Evolutionary conservation across 306 rosid genomes (phyloP), one percentile per base, ranked within the genome.

Genomic region (cucumber (Cucumis sativus)): DNA sequence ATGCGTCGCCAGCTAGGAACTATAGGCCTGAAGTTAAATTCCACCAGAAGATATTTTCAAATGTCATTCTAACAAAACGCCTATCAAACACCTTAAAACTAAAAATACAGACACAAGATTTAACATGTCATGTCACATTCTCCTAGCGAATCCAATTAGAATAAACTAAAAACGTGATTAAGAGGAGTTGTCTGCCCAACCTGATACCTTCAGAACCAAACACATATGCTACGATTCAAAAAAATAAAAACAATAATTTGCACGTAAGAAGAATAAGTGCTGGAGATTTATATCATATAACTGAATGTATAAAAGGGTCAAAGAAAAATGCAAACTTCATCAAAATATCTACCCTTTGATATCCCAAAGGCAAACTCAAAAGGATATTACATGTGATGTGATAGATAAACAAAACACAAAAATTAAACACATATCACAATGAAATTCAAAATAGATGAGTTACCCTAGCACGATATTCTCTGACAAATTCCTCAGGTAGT

Each of bases 401-500:
- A 75, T 15, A 43, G 35, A 41, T 21, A 13, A 55, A 16, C 7
- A 47, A 30, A 58, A 58, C 28, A 20, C 1, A 41, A 17, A 39
- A 28, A 35, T 33, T 35, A 71, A 71, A 77, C 9, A 30, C 3
- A 62, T 30, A 1, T 47, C 39, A 11, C n/a, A 66, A 30, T 49
- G 43, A 33, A 61, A 9, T 15, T 18, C 20, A 13, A 10, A 13
- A 13, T 17, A 41, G 30, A 57, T 7, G 21, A 59, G 77, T 66
- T 79, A 93, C 98, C 88, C 76, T 80, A 66, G 82, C 88, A 57
- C 97, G 96, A 73, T 76, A 84, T 77, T 91, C 89, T 28, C 83
- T 74, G 79, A 94, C 60, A 54, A 91, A 94, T 79, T 91, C 97
- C 77, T 94, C 97, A 0, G 97, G 98, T 75, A 86, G 91, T 80